Evolutionary conservation across 2,329 filamentous ascomycete genomes (phyloP), one percentile per base, ranked within the genome.

Genomic region (Colletotrichum lini): DNA sequence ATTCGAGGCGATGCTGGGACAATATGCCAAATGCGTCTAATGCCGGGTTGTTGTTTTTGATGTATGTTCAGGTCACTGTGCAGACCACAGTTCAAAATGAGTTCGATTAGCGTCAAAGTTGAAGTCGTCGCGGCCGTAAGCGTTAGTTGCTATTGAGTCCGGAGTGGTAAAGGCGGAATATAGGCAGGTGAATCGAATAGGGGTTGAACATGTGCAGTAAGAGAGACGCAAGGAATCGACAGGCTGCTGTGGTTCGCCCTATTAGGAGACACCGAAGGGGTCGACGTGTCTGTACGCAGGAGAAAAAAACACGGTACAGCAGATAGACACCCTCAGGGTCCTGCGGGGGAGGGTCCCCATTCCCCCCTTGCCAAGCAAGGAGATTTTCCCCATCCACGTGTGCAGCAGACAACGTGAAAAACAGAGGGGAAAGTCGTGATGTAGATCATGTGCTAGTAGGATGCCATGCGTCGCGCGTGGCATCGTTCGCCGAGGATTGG

Each of bases 391-490:
- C 70, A 70, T 73, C 67, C 75, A 74, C 73, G 64, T 76, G 76
- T 75, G 73, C 76, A 76, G 76, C 74, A 77, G 75, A 75, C 75
- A 75, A 68, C 74, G 75, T 12, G n/a, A 7, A 35, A 35, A 35
- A 35, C 35, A 38, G 73, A 64, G 69, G 38, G 52, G 59, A 42
- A 38, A 10, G 35, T 38, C 42, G n/a, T 44, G 21, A 35, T 59
- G 35, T 30, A 42, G 44, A 21, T 50, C 40, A 30, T 53, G 65
- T 73, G 75, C 86, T 82, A 92, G 79, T 90, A 92, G 13, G 90
- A 92, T 62, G 87, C 89, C 87, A 92, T 90, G 63, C 90, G 89
- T 77, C 89, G 86, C 74, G 86, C 83, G 75, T 87, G 84, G 67
- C 84, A 83, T 77, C 88, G 85, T 74, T 90, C 87, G 63, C 85